Conservation (phyloP, 192 early-diverging fungal genomes). For the Geranomyces variabilis region DNA sequence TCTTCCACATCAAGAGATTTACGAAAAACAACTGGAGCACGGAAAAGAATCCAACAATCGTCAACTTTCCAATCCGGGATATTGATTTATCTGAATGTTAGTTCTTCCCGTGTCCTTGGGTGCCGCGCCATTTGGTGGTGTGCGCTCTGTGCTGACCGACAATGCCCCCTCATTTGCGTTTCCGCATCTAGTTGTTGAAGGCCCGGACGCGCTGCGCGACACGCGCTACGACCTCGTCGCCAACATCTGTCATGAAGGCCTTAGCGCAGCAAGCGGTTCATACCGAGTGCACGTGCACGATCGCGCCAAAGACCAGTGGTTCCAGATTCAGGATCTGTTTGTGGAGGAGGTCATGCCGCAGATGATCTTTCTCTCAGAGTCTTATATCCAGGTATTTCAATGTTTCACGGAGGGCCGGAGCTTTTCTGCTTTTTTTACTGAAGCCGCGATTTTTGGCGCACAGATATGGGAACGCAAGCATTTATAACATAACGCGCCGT, state of each 20-base stretch:
- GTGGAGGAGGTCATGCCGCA: conserved; percentile 92
- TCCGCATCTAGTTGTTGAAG: conserved; percentile 52
- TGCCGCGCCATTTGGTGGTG: background rate
- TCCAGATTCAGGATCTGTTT: conserved; percentile 90
- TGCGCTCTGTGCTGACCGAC: too few species aligned
- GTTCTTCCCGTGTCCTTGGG: background rate
- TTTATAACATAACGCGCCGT: background rate
- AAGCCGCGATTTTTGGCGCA: background rate
- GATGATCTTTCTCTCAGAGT: conserved; percentile 91
- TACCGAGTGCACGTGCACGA: conserved; percentile 85
- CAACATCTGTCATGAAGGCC: conserved; percentile 91
- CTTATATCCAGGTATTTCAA: conserved; percentile 84
- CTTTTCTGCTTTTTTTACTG: background rate
- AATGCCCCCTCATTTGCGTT: too few species aligned
- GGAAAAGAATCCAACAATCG: conserved; percentile 97
- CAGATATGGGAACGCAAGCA: conserved; percentile 1
- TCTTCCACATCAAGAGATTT: conserved; percentile 91
- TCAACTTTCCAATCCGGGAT: conserved; percentile 89
- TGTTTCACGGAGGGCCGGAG: background rate
- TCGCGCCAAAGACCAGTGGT: conserved; percentile 85
- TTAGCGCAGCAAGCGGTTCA: conserved; percentile 64
- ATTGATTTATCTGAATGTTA: conserved; percentile 83
- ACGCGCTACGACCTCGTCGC: conserved; percentile 84
- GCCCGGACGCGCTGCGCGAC: conserved; percentile 41
- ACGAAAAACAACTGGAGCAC: conserved; percentile 77